A percentile compares a stretch with the other conserved stretches of the same genome.
phyloP scores from a whole-genome alignment of 169 alveolate genomes.

The Cryptosporidium ubiquitum region DNA sequence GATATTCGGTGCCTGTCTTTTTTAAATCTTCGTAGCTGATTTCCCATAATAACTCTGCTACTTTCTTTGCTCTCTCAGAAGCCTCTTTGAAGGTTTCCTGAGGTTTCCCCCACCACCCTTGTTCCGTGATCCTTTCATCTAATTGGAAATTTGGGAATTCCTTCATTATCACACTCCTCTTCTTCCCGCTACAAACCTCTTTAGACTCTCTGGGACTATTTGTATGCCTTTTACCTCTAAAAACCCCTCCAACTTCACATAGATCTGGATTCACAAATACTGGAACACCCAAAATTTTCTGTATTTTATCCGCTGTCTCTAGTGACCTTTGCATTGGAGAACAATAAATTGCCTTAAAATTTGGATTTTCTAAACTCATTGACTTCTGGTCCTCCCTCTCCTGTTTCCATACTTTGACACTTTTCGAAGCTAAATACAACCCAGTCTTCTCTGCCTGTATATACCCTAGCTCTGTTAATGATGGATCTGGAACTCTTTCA shows the following conservation, averaged over 20 bases:
- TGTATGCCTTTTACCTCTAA: constrained; percentile 27
- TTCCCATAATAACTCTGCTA: constrained; percentile 34
- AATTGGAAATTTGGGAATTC: constrained; percentile 35
- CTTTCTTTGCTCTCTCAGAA: constrained; percentile 35
- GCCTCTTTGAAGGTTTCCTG: constrained; percentile 63
- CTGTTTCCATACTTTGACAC: constrained; percentile 17
- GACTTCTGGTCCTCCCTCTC: constrained; percentile 27
- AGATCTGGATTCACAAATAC: constrained; percentile 54
- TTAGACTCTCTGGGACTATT: not conserved
- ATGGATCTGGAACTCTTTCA: constrained; percentile 59
- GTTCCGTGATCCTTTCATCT: constrained; percentile 37
- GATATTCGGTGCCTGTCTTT: constrained; percentile 2
- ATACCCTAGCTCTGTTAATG: constrained; percentile 29
- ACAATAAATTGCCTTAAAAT: constrained; percentile 38
- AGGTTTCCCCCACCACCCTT: constrained; percentile 69
- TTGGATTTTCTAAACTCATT: not conserved
- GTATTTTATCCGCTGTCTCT: constrained; percentile 36
- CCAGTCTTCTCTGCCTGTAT: constrained; percentile 56
- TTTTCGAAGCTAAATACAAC: constrained; percentile 2
- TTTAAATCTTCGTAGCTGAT: constrained; percentile 7
- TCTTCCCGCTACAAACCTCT: constrained; percentile 16
- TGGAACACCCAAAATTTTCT: constrained; percentile 7
- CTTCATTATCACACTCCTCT: constrained; percentile 26
- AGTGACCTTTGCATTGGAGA: constrained; percentile 61
- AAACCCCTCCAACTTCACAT: constrained; percentile 72